Evolutionary conservation across 2,329 filamentous ascomycete genomes (phyloP), one percentile per base, ranked within the genome.

Genomic region (Penicillium hordei): DNA sequence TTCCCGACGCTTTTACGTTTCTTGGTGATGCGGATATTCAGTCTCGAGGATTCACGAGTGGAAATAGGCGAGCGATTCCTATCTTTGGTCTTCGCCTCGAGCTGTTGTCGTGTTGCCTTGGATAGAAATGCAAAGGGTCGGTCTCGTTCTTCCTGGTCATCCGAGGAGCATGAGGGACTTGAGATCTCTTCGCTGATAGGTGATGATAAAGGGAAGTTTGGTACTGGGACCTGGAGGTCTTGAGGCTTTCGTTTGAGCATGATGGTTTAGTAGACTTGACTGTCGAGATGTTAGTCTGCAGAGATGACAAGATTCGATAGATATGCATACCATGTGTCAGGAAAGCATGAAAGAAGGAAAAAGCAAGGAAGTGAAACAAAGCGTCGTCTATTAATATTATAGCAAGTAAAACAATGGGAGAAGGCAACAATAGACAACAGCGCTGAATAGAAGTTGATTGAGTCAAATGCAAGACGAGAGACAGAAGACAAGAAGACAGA

Each of bases 151-250:
- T 69, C 43, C 21, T 63, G 60, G 7, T 70, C 69, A 48, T 74
- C 70, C 1, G 68, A 70, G 3, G 74, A 75, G 19, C 68, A 69
- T 8, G 69, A 72, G 0, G 76, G 76, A 49, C 73, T 77, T 4
- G 69, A 59, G 36, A 76, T 65, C 57, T 79, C 76, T 52, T 78
- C 76, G 21, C 62, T 72, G 56, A 78, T 79, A 0, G 76, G 76
- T 12, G 76, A 79, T 1, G 76, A 77, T 19, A 79, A 62, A 13
- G 76, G 76, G 46, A 79, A 78, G 19, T 64, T 72, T 21, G 74
- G 75, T 17, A 70, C 59, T 27, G 63, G 72, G 10, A 70, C 72
- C 38, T 63, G 70, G 19, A 75, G 66, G 9, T 64, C 60, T n/a
- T 67, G 61, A 27, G 64, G 63, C 19, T 63, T 68, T 38, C 59